Evolutionary conservation across 495 filamentous ascomycete species (phyloP).

Genomic region (Bathelium albidoporum): DNA sequence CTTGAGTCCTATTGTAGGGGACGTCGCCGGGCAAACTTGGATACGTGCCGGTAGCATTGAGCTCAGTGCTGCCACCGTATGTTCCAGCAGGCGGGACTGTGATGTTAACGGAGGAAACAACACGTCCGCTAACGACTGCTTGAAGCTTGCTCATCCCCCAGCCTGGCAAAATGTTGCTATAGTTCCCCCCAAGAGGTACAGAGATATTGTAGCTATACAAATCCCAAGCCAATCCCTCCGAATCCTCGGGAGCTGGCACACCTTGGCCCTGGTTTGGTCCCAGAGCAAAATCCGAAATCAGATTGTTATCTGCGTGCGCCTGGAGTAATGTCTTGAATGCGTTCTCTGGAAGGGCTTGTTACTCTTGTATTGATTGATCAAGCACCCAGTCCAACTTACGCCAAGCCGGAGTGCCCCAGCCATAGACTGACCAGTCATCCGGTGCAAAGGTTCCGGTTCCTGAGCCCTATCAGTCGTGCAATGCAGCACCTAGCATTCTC

Average conservation of each 20-base stretch:
- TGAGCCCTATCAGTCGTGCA: background rate
- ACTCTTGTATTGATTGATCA: conserved; percentile 25
- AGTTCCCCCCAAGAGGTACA: conserved; percentile 22
- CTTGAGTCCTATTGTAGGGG: background rate
- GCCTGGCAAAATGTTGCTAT: conserved; percentile 29
- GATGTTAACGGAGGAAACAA: background rate
- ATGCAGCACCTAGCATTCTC: background rate
- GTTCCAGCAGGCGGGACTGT: background rate
- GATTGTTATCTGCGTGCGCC: conserved; percentile 22
- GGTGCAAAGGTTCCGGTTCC: conserved; percentile 3
- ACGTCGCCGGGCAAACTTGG: background rate
- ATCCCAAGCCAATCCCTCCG: conserved; percentile 33
- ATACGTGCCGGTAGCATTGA: conserved; percentile 1
- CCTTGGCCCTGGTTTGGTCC: conserved; percentile 42
- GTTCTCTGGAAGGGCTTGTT: background rate
- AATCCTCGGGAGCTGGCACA: conserved; percentile 30
- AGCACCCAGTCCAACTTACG: conserved; percentile 31
- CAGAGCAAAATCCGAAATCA: conserved; percentile 40
- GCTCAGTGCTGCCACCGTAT: background rate
- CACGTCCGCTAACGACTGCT: background rate
- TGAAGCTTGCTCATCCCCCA: conserved; percentile 24
- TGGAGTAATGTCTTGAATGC: background rate
- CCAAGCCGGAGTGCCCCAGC: conserved; percentile 39
- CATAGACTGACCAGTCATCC: conserved; percentile 38
- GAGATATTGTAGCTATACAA: conserved; percentile 27